A percentile compares a stretch with the other conserved stretches of the same genome.
Evolutionary conservation across 1,284 basidiomycete species (phyloP).

Genomic region (Rhodotorula sp.): DNA sequence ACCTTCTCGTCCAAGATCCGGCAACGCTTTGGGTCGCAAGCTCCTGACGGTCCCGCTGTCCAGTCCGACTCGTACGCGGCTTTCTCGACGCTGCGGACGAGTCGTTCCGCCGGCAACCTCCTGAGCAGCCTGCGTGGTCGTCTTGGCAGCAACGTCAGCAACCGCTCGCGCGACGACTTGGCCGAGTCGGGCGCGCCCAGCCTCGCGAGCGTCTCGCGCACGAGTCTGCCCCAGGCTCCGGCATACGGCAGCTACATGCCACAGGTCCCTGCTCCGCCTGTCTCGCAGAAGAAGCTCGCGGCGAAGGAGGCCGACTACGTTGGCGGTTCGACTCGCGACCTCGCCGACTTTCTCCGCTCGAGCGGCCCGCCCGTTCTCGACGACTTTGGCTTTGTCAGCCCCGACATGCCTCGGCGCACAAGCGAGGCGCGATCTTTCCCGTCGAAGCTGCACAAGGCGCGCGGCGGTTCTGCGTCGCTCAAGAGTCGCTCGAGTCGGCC

Average conservation of each 20-base stretch:
- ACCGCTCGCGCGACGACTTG: neutral
- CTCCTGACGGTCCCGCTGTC: neutral
- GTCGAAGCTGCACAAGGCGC: neutral
- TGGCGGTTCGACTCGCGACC: slow-evolving; percentile 5
- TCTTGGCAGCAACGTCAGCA: neutral
- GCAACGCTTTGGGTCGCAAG: slow-evolving; percentile 5
- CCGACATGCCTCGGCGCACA: neutral
- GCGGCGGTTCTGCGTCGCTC: no score
- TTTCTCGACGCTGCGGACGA: slow-evolving; percentile 13
- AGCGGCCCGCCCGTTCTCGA: neutral
- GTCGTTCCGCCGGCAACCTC: slow-evolving; percentile 9
- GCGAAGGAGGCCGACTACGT: slow-evolving; percentile 1
- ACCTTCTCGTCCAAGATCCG: slow-evolving; percentile 11
- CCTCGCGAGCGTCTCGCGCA: neutral
- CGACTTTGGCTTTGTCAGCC: neutral
- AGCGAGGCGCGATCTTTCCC: neutral
- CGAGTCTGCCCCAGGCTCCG: neutral
- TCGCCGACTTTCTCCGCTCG: slow-evolving; percentile 18
- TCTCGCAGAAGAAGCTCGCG: neutral
- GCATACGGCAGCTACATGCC: neutral
- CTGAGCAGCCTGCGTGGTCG: slow-evolving; percentile 5
- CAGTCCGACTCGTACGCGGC: neutral
- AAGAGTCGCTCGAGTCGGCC: no score
- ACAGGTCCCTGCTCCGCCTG: neutral
- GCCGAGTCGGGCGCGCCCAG: neutral